Conservation (phyloP, 805 yeast species). For the Saturnispora hagleri region DNA sequence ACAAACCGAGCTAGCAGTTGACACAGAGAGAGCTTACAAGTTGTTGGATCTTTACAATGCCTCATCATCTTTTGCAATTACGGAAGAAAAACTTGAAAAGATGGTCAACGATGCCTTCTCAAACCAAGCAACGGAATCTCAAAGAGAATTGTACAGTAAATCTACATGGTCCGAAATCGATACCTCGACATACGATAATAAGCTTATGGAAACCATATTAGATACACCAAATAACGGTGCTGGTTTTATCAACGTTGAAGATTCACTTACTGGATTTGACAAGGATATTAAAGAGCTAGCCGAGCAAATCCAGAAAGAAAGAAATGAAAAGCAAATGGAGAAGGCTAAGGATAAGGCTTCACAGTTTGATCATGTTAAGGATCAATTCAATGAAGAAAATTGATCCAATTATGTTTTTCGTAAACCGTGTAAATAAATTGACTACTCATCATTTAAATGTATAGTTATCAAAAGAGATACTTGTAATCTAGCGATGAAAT, state of each 20-base stretch:
- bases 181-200: conserved; percentile 19
- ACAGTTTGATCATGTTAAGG: conserved; percentile 4
- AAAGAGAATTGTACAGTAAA: conserved; percentile 9
- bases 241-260: conserved; percentile 25
- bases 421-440: not conserved
- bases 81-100: conserved; percentile 53
- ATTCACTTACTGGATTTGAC: conserved; percentile 23
- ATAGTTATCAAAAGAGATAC: not conserved
- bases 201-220: conserved; percentile 22
- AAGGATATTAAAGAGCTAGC: conserved; percentile 20
- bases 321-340: conserved; percentile 16
- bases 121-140: conserved; percentile 5
- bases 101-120: conserved; percentile 50
- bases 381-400: not conserved
- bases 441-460: not conserved
- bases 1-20: conserved; percentile 40
- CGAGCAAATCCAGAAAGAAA: conserved; percentile 17
- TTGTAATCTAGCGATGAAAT: not conserved
- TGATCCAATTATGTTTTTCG: not conserved
- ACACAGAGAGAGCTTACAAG: conserved; percentile 44
- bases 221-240: conserved; percentile 27
- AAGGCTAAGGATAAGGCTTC: conserved; percentile 18
- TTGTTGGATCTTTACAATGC: conserved; percentile 67
- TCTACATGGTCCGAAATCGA: conserved; percentile 13
- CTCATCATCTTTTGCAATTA: conserved; percentile 58